Percentiles rank a stretch among this genome's conserved stretches.
phyloP scores from a whole-genome alignment of 1,284 basidiomycete genomes.

The Sparassis latifolia region DNA sequence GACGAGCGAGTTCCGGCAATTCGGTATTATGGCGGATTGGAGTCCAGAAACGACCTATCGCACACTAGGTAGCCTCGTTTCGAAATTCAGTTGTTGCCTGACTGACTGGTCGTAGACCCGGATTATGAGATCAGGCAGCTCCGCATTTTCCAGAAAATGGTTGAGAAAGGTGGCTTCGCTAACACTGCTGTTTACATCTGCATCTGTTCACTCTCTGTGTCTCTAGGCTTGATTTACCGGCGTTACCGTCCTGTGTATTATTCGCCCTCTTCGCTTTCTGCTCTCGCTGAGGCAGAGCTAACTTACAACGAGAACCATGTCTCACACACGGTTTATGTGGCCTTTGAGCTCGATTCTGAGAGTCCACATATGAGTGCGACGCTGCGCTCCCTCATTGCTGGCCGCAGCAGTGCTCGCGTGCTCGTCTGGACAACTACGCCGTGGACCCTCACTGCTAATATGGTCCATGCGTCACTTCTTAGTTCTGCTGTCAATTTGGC shows the following conservation, averaged over 20 bases:
- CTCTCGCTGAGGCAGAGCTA: constrained; percentile 93
- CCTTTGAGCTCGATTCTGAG: constrained; percentile 52
- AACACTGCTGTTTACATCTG: no score
- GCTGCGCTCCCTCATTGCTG: constrained; percentile 16
- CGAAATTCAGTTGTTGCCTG: no score
- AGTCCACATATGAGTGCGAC: constrained; percentile 16
- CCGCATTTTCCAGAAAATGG: constrained; percentile 84
- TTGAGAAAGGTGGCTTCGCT: constrained; percentile 56
- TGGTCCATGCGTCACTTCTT: constrained; percentile 42
- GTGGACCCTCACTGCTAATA: constrained; percentile 95
- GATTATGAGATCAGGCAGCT: constrained; percentile 89
- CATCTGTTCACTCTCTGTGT: neutral
- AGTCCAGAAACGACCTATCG: constrained; percentile 69
- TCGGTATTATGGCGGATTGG: constrained; percentile 96
- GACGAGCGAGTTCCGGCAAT: constrained; percentile 72
- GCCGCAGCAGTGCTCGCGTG: constrained; percentile 38
- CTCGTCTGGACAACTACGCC: constrained; percentile 99
- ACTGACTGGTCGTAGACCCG: constrained; percentile 44
- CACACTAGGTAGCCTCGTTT: constrained; percentile 57
- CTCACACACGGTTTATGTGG: constrained; percentile 85
- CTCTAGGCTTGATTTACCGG: constrained; percentile 74
- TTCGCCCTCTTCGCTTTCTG: constrained; percentile 92
- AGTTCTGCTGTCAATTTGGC: constrained; percentile 10
- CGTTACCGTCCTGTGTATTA: constrained; percentile 91
- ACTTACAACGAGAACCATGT: constrained; percentile 86